A percentile compares a stretch with the other conserved stretches of the same genome.
Evolutionary conservation across 2,329 filamentous ascomycete species (phyloP).

Genomic region (Helotiales sp.): DNA sequence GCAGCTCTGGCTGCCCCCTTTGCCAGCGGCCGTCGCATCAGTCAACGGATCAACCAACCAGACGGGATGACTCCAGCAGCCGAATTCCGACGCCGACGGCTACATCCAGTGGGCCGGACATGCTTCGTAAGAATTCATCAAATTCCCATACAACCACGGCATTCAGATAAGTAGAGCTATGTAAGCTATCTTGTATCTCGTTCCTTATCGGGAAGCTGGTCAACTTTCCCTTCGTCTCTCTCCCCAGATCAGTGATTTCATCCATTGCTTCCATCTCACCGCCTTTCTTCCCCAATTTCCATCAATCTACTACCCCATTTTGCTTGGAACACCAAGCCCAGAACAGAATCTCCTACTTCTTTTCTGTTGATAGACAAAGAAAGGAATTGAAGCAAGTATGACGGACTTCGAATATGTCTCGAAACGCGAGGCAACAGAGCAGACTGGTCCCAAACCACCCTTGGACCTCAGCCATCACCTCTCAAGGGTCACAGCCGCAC

Average conservation of each 20-base stretch:
- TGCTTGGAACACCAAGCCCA: neutral
- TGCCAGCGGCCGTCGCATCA: neutral
- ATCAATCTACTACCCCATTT: neutral
- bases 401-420: slow-evolving; percentile 39
- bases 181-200: neutral
- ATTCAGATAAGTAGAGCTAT: slow-evolving; percentile 12
- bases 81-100: neutral
- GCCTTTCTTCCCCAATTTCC: neutral
- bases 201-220: slow-evolving; percentile 7
- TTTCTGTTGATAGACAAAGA: neutral
- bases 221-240: neutral
- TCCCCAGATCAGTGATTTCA: slow-evolving; percentile 1
- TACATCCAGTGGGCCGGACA: neutral
- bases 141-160: slow-evolving; percentile 2
- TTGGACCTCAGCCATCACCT: slow-evolving; percentile 81
- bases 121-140: slow-evolving; percentile 20
- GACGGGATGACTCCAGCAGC: neutral
- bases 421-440: slow-evolving; percentile 16
- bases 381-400: slow-evolving; percentile 27
- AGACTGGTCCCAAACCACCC: slow-evolving; percentile 50
- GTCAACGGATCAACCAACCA: neutral
- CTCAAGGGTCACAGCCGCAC: slow-evolving; percentile 69
- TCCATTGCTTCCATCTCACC: neutral
- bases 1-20: neutral
- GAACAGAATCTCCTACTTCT: neutral